A percentile compares a stretch with the other conserved stretches of the same genome.
Evolutionary conservation across 202 grass and related monocot genomes (phyloP).

Genomic region (Elaeis oleifera): DNA sequence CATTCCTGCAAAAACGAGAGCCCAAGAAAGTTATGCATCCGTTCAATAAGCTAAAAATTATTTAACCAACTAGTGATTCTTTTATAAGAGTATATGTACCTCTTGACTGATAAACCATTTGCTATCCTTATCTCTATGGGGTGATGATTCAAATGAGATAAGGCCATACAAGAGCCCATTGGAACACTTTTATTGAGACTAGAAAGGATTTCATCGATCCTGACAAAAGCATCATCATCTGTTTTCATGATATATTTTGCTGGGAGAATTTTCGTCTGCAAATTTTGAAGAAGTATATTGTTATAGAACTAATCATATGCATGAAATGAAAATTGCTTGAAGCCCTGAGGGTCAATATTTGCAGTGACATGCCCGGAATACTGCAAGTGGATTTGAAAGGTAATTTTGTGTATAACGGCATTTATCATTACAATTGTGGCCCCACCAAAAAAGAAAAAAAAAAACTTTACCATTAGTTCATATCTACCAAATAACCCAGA

Average conservation of each 20-base stretch:
- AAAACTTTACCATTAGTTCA: too few species aligned
- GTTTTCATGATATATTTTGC: constrained; percentile 98
- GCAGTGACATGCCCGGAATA: too few species aligned
- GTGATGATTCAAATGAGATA: constrained; percentile 76
- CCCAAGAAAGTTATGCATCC: background rate
- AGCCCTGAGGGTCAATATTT: too few species aligned
- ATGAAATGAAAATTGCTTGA: background rate
- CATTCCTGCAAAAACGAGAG: constrained; percentile 48
- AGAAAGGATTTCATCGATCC: constrained; percentile 77
- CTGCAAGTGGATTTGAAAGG: too few species aligned
- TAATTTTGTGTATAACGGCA: too few species aligned
- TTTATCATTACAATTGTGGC: too few species aligned
- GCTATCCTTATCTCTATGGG: constrained; percentile 74
- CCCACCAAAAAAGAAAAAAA: too few species aligned
- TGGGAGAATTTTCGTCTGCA: constrained; percentile 60
- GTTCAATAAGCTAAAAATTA: too few species aligned
- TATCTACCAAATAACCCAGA: too few species aligned
- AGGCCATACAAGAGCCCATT: constrained; percentile 76
- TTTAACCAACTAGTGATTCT: too few species aligned
- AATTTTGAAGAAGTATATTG: constrained; percentile 9
- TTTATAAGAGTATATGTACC: constrained; percentile 26
- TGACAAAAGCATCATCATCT: constrained; percentile 94
- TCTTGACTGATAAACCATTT: constrained; percentile 84
- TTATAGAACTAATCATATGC: background rate
- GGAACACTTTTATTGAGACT: constrained; percentile 49